A percentile compares a stretch with the other conserved stretches of the same genome.
Evolutionary conservation across 306 rosid genomes (phyloP).

Genomic region (Cicer yamashitae): DNA sequence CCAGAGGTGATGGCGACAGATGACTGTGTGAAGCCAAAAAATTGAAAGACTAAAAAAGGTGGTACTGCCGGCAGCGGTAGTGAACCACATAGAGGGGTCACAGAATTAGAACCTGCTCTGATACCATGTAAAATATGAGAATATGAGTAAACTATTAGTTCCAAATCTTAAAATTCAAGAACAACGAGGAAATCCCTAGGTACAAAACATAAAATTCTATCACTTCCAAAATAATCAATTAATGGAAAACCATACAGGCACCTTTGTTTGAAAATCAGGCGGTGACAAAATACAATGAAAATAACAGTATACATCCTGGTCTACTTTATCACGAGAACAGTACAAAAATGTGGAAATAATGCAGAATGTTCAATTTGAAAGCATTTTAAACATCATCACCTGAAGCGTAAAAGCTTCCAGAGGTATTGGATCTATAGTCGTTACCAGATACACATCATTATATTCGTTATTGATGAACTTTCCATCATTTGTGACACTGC

Average conservation of each 20-base stretch:
- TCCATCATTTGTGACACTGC: conserved; percentile 82
- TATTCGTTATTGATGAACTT: conserved; percentile 83
- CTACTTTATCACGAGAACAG: conserved; percentile 14
- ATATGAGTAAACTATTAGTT: not conserved
- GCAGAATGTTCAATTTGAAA: conserved; percentile 25
- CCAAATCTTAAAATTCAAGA: conserved; percentile 6
- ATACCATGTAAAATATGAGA: no score
- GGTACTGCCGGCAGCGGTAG: no score
- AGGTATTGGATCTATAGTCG: conserved; percentile 87
- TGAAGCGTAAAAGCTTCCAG: conserved; percentile 90
- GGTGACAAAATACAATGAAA: not conserved
- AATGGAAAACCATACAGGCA: conserved; percentile 8
- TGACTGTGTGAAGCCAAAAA: no score
- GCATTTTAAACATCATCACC: conserved; percentile 59
- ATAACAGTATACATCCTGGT: not conserved
- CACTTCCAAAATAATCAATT: conserved; percentile 9
- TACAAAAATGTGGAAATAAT: not conserved
- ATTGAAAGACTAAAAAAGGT: no score
- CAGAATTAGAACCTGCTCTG: no score
- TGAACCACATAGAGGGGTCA: no score
- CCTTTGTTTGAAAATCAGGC: not conserved
- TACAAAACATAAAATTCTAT: conserved; percentile 22
- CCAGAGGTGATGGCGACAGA: no score
- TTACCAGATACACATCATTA: conserved; percentile 85
- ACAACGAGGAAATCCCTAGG: not conserved